Evolutionary conservation across 2,329 filamentous ascomycete genomes (phyloP), one percentile per base, ranked within the genome.

Genomic region (Tricladium varicosporioides): DNA sequence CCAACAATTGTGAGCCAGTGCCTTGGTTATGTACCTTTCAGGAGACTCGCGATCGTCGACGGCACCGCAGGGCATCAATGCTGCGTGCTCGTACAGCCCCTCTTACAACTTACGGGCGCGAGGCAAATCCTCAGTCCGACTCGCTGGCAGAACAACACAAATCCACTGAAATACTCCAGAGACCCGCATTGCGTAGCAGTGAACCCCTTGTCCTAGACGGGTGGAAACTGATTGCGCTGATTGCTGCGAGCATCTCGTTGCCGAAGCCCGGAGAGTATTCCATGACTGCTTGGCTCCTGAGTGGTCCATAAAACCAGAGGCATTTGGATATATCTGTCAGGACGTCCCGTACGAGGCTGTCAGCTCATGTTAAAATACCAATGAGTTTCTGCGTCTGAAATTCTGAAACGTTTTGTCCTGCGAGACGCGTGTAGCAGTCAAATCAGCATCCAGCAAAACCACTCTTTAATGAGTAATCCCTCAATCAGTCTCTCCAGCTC

Each of bases 371-470:
- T 27, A 7, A 27, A 27, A 27, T 40, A 10, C 36, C 36, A 40
- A 40, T 27, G 22, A 27, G 22, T 27, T 27, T 11, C 36, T 40
- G 36, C 11, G 11, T n/a, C 22, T 55, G 48, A 50, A 19, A 54
- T 60, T 53, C 57, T 62, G 60, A 60, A 62, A 62, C 60, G 50
- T 52, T 52, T 44, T 55, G 44, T 27, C 43, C 32, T 49, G 49
- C 48, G 45, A 48, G 60, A 62, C 55, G 60, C 57, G 57, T 60
- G 57, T 60, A 58, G 33, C 44, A 9, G 43, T 49, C 53, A 56
- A 60, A 60, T 60, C 55, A 60, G 11, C 33, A 36, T 48, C 36
- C 53, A 59, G 55, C 54, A 46, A 48, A 27, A 27, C 22, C 22
- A 27, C 22, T 36, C 14, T 40, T n/a, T 40, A 40, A 36, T 16